Base-by-base conservation (phyloP, 2,329 filamentous ascomycete species). In the Colletotrichum shisoi region DNA sequence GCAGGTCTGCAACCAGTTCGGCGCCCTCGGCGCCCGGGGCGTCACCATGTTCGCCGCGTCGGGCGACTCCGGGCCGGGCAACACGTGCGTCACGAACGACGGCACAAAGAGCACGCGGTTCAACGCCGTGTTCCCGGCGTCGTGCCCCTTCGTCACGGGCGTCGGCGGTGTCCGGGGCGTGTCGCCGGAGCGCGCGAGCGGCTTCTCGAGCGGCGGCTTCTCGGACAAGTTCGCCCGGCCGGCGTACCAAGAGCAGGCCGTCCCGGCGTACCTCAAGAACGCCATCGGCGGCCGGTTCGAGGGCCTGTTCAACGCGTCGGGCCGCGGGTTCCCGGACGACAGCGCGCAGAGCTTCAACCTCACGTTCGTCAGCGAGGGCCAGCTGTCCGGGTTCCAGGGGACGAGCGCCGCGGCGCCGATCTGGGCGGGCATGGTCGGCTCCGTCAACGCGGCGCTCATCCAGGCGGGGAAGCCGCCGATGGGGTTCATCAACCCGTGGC, bases 31-130 rank as follows among this genome's bases (percentile, higher is more conserved):
- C 24, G 82, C 85, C 1, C 85, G 89, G 12, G 90, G 90, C 39
- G 85, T 91, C 21, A 86, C 87, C 0, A 80, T 92, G n/a, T 79
- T 93, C 62, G 87, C 88, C 70, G 83, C 85, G 17, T 85, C 84
- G 11, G 90, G 90, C 5, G 89, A 92, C 44, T 57, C 63, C 21
- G 63, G 63, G 1, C 58, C 63, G 5, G 78, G 79, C 0, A 27
- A 63, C 2, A 75, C 76, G 2, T 80, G 79, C 57, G 73, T 74
- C 59, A 74, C 78, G 17, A 80, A 80, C 49, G 75, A 79, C 60
- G 77, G 78, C 2, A 73, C 73, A 24, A 74, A 75, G 12, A 72
- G 62, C 4, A 73, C 73, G 9, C 75, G 73, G 15, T 80, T 80
- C 42, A 71, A 74, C 72, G 80, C 46, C 81, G 85, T 37, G 76